Conservation (phyloP, 495 filamentous ascomycete species). For the Evernia prunastri region DNA sequence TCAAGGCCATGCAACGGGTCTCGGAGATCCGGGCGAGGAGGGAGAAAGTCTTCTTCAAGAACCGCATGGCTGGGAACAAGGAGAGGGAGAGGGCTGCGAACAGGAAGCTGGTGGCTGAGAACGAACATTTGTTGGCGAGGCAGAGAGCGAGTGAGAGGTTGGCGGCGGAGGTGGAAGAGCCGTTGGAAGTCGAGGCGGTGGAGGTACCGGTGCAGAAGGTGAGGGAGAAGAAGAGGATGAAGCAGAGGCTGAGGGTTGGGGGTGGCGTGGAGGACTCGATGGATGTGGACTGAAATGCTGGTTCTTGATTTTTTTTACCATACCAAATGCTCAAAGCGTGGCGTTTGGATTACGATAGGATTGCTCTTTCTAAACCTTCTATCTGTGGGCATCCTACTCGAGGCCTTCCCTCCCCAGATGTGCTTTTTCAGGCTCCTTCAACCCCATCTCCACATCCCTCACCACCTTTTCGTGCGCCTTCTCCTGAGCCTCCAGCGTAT, state of each 20-base stretch:
- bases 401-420: constrained; percentile 21
- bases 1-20: constrained; percentile 87
- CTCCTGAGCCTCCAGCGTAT: constrained; percentile 14
- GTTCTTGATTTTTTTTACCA: neutral
- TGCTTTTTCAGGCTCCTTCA: constrained; percentile 24
- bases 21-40: constrained; percentile 75
- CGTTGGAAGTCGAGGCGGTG: constrained; percentile 18
- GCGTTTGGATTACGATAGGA: constrained; percentile 13
- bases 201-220: constrained; percentile 28
- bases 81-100: constrained; percentile 67
- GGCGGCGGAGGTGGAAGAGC: constrained; percentile 42
- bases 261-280: constrained; percentile 62
- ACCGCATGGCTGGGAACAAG: constrained; percentile 83
- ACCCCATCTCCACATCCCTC: constrained; percentile 21
- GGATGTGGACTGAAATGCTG: constrained; percentile 57
- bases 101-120: constrained; percentile 81
- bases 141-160: constrained; percentile 52
- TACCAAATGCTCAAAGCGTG: constrained; percentile 19
- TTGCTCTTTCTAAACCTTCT: neutral
- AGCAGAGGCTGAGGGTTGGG: constrained; percentile 57
- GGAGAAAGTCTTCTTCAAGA: constrained; percentile 87
- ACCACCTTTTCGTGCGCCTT: constrained; percentile 14
- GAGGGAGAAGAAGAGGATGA: constrained; percentile 46
- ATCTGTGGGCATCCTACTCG: neutral
- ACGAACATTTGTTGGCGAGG: constrained; percentile 76